Conservation (phyloP, 495 filamentous ascomycete species). For the Pyrenula massariospora region DNA sequence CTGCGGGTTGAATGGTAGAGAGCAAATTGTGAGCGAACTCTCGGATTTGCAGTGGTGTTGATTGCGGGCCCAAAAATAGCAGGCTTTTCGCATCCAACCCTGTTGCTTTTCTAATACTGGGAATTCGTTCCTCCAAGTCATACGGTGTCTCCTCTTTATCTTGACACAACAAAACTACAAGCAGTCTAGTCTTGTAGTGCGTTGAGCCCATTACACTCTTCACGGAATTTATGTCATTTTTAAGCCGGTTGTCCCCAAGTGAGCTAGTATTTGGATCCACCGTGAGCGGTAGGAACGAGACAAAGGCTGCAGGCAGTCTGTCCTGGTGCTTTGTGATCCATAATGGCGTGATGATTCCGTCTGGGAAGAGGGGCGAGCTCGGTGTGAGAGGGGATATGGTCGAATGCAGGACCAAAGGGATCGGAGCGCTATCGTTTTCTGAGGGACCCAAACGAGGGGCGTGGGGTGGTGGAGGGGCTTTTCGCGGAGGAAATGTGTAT, state of each 20-base stretch:
- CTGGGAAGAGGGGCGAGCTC: conserved; percentile 67
- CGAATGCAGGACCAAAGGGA: conserved; percentile 57
- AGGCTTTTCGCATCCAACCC: conserved; percentile 69
- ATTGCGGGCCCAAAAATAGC: conserved; percentile 59
- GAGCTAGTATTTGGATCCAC: conserved; percentile 59
- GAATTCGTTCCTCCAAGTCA: conserved; percentile 64
- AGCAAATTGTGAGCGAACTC: conserved; percentile 54
- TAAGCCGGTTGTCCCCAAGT: conserved; percentile 73
- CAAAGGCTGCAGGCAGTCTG: conserved; percentile 64
- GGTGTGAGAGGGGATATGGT: conserved; percentile 80
- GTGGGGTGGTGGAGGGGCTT: conserved; percentile 44
- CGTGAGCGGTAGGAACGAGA: conserved; percentile 62
- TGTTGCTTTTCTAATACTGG: conserved; percentile 62
- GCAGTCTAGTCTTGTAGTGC: conserved; percentile 59
- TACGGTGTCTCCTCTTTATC: conserved; percentile 39
- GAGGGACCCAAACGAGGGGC: conserved; percentile 36
- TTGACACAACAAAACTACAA: conserved; percentile 69
- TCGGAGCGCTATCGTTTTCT: conserved; percentile 29
- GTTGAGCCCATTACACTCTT: conserved; percentile 53
- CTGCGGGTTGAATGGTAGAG: conserved; percentile 44
- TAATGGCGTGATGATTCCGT: conserved; percentile 67
- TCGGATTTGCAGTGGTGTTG: conserved; percentile 45
- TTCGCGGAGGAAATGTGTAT: conserved; percentile 49
- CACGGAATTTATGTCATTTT: conserved; percentile 70
- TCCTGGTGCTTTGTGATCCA: conserved; percentile 84